Evolutionary conservation across 2,329 filamentous ascomycete species (phyloP), one percentile per base, ranked within the genome.

Genomic region (Magnaporthiopsis incrustans): DNA sequence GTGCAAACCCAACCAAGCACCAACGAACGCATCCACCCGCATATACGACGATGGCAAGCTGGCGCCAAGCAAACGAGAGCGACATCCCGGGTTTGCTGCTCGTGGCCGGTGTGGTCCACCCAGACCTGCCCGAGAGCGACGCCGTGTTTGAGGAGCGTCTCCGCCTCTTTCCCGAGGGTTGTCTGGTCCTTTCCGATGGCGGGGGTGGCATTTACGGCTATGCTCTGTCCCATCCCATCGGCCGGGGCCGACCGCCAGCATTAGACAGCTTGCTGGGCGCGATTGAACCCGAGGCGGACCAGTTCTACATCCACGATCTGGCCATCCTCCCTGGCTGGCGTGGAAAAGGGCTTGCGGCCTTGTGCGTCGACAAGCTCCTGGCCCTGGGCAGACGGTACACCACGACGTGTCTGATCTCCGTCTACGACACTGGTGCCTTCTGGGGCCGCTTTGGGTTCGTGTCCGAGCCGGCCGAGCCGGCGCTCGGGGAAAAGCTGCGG

Each of bases 281-380:
- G 38, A 72, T 76, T 27, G 33, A 71, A 1, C 33, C 62, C 1
- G 68, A 72, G 8, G 74, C 73, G 25, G 69, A 75, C 63, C 72
- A 75, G 66, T 77, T 74, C 62, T 77, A 77, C 65, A 73, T 77
- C 25, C 75, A 77, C 66, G 75, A 77, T 64, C 61, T 77, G 7
- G 74, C 71, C 26, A 66, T 77, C 44, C 64, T 74, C 12, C 70
- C 70, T 1, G 59, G 53, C 22, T 65, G 69, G 4, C 72, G 74
- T 14, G 72, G 73, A 0, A 63, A 59, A 2, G 73, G 74, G 1
- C 65, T 67, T 11, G 75, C 73, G 6, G 63, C 62, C 1, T 65
- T 69, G 18, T 67, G 67, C 18, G 66, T 76, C 4, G n/a, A 64
- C 4, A 72, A 56, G 35, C 65, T 74, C 1, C 65, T 75, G 3